phyloP scores from a whole-genome alignment of 306 rosid genomes.

The Vigna hirtella region DNA sequence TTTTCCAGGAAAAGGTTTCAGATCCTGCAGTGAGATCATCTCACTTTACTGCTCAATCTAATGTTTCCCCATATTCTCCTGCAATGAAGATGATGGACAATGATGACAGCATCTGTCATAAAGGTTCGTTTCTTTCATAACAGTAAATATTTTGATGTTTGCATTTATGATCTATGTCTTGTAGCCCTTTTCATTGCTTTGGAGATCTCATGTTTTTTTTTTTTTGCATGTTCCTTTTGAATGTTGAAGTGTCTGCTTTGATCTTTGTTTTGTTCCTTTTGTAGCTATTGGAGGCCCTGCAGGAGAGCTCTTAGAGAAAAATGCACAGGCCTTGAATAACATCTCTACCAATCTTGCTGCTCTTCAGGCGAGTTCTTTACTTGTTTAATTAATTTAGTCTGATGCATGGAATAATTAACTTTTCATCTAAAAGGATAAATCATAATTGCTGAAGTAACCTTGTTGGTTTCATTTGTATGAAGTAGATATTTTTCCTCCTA shows the following conservation, averaged over 20 bases:
- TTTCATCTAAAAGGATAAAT: not conserved
- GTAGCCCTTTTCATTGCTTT: not conserved
- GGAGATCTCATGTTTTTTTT: not conserved
- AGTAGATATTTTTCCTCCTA: not conserved
- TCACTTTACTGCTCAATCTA: constrained; percentile 56
- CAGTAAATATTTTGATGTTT: not conserved
- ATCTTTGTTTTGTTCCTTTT: constrained; percentile 17
- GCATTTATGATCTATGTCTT: constrained; percentile 1
- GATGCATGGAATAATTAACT: not conserved
- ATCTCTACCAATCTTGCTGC: constrained; percentile 41
- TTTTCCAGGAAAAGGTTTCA: constrained; percentile 60
- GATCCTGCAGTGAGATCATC: constrained; percentile 62
- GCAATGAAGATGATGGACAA: constrained; percentile 57
- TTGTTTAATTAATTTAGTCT: not conserved
- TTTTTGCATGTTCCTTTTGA: not conserved
- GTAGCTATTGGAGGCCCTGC: constrained; percentile 46
- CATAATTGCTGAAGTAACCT: not conserved
- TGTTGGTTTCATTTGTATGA: not conserved
- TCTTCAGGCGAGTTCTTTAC: constrained; percentile 26
- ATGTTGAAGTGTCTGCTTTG: not conserved
- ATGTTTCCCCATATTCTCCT: constrained; percentile 58
- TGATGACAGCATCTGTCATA: constrained; percentile 60
- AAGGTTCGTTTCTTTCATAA: constrained; percentile 45
- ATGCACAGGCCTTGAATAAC: constrained; percentile 32
- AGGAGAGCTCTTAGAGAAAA: constrained; percentile 45